These are phyloP conservation scores for Diaporthe capsici DNA, from an alignment of 2,329 filamentous ascomycete species.

Conservation along the genomic window DNA sequence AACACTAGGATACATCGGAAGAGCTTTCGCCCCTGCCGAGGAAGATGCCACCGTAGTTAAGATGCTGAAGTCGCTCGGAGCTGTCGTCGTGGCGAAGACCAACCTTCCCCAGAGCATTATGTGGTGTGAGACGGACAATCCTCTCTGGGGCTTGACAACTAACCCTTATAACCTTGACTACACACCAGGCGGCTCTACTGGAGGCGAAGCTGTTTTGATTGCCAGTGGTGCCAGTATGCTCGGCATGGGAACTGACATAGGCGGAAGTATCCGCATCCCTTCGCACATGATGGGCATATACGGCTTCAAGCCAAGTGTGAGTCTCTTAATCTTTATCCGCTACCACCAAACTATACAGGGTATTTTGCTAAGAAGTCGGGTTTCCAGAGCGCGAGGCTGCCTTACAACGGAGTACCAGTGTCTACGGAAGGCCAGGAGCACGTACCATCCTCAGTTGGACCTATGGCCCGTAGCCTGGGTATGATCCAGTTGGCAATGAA, in stretches of 20 bases:
- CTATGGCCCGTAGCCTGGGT: slow-evolving; percentile 66
- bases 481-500: slow-evolving; percentile 65
- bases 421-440: slow-evolving; percentile 76
- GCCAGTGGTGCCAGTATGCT: slow-evolving; percentile 57
- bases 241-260: slow-evolving; percentile 66
- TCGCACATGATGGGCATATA: slow-evolving; percentile 62
- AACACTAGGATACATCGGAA: slow-evolving; percentile 70
- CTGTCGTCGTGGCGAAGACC: slow-evolving; percentile 67
- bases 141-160: slow-evolving; percentile 63
- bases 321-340: slow-evolving; percentile 49
- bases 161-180: slow-evolving; percentile 59
- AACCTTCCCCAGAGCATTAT: slow-evolving; percentile 61
- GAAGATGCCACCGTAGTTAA: slow-evolving; percentile 63
- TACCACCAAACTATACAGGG: too few species aligned
- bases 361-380: background rate
- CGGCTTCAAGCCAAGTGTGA: slow-evolving; percentile 62
- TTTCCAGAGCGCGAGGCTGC: slow-evolving; percentile 66
- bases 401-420: slow-evolving; percentile 71
- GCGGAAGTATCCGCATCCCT: slow-evolving; percentile 65
- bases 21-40: slow-evolving; percentile 62
- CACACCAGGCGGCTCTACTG: slow-evolving; percentile 56
- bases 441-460: slow-evolving; percentile 73
- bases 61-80: slow-evolving; percentile 64
- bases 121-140: slow-evolving; percentile 69
- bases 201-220: slow-evolving; percentile 59